Percentiles rank a stretch among this genome's conserved stretches.
Evolutionary conservation across 2,329 filamentous ascomycete species (phyloP).

Genomic region (Aspergillus aculeatinus): DNA sequence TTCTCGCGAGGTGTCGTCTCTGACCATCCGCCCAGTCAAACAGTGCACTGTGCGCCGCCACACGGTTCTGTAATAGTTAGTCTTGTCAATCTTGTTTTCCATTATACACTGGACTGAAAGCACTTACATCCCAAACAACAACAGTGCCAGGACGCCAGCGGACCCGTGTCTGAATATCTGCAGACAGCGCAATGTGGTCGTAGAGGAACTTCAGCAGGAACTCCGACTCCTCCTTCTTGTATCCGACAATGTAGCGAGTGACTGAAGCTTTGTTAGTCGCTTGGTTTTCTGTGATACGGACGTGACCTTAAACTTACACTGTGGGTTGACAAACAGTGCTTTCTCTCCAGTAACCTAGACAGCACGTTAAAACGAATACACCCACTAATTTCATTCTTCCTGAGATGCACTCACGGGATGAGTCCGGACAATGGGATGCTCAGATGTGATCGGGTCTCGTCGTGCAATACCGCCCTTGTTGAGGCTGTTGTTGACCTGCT

Average conservation of each 20-base stretch:
- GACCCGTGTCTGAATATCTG: slow-evolving; percentile 71
- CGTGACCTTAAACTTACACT: slow-evolving; percentile 58
- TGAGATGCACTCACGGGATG: slow-evolving; percentile 58
- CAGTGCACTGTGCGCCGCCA: slow-evolving; percentile 75
- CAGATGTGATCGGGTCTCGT: slow-evolving; percentile 70
- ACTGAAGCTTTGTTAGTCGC: slow-evolving; percentile 48
- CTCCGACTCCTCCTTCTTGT: slow-evolving; percentile 85
- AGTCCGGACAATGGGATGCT: slow-evolving; percentile 76
- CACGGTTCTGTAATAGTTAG: slow-evolving; percentile 57
- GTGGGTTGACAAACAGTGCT: slow-evolving; percentile 76
- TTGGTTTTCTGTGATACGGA: neutral
- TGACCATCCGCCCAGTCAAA: slow-evolving; percentile 80
- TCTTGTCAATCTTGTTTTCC: neutral
- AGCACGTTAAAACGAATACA: neutral
- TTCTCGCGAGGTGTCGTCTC: slow-evolving; percentile 74
- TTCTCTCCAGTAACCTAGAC: slow-evolving; percentile 69
- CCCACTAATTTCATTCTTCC: neutral
- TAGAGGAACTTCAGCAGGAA: slow-evolving; percentile 73
- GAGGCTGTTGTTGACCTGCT: slow-evolving; percentile 73
- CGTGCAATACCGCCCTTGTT: slow-evolving; percentile 68
- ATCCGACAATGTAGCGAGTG: slow-evolving; percentile 75
- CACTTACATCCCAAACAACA: slow-evolving; percentile 72
- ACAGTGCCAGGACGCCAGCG: slow-evolving; percentile 79
- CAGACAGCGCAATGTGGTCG: slow-evolving; percentile 69
- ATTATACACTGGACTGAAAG: neutral